These are phyloP conservation scores for Serendipita vermifera DNA, from an alignment of 768 basidiomycete species.

Conservation along the genomic window DNA sequence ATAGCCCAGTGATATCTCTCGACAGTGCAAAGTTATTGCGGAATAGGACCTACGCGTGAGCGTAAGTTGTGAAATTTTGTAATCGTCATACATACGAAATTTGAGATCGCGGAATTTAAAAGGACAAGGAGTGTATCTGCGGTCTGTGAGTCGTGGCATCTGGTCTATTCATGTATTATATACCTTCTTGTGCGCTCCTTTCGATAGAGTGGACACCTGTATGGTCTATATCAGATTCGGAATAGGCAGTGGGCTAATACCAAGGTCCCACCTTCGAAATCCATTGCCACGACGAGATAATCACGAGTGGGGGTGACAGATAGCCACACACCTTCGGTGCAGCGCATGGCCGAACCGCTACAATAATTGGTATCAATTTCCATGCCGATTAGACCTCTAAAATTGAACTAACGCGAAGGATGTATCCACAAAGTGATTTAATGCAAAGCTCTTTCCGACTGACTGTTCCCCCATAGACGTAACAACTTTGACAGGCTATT, in stretches of 20 bases:
- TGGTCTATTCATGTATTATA: background rate
- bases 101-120: slow-evolving; percentile 54
- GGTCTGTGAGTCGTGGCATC: background rate
- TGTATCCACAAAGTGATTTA: slow-evolving; percentile 50
- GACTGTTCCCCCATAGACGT: slow-evolving; percentile 61
- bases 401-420: slow-evolving; percentile 48
- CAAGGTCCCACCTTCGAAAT: slow-evolving; percentile 39
- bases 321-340: slow-evolving; percentile 36
- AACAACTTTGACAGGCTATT: slow-evolving; percentile 47
- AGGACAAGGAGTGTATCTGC: slow-evolving; percentile 45
- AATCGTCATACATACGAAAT: slow-evolving; percentile 30
- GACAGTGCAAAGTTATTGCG: slow-evolving; percentile 53
- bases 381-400: background rate
- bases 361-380: background rate
- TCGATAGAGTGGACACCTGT: slow-evolving; percentile 51
- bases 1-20: slow-evolving; percentile 46
- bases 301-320: slow-evolving; percentile 49
- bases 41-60: slow-evolving; percentile 39
- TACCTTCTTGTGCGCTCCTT: slow-evolving; percentile 43
- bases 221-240: background rate
- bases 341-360: slow-evolving; percentile 16
- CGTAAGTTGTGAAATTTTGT: background rate
- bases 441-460: slow-evolving; percentile 45
- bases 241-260: background rate
- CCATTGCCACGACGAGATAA: slow-evolving; percentile 41